A percentile compares a stretch with the other conserved stretches of the same genome.
Evolutionary conservation across 2,329 filamentous ascomycete species (phyloP).

Genomic region (Mycosphaerelloides madeirae): DNA sequence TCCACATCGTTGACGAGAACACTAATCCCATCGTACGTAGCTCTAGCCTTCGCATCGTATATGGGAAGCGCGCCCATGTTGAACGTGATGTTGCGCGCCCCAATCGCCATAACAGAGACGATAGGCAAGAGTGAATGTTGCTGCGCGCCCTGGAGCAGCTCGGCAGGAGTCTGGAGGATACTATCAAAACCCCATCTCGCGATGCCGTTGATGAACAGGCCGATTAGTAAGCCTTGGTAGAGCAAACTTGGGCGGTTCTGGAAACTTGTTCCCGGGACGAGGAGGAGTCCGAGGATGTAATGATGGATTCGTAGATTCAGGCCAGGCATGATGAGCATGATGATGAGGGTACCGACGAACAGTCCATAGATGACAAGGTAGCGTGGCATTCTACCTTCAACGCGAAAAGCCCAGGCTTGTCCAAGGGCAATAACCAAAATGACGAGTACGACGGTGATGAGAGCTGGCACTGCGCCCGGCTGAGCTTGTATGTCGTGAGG

Average conservation of each 20-base stretch:
- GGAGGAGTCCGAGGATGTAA: constrained; percentile 81
- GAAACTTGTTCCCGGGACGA: constrained; percentile 82
- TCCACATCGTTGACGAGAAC: constrained; percentile 84
- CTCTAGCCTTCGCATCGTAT: constrained; percentile 38
- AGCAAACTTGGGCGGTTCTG: constrained; percentile 79
- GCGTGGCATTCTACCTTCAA: constrained; percentile 72
- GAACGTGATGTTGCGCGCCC: constrained; percentile 61
- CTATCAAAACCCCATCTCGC: constrained; percentile 91
- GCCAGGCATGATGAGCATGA: constrained; percentile 67
- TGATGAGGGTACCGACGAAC: constrained; percentile 61
- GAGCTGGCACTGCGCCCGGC: constrained; percentile 77
- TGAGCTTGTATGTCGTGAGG: constrained; percentile 83
- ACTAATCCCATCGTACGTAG: constrained; percentile 66
- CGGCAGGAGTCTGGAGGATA: constrained; percentile 74
- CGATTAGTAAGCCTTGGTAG: constrained; percentile 85
- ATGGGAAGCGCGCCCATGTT: constrained; percentile 43
- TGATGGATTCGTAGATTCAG: constrained; percentile 88
- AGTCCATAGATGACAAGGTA: constrained; percentile 75
- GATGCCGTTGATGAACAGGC: constrained; percentile 89
- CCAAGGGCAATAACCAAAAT: constrained; percentile 64
- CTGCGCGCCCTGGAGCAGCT: constrained; percentile 56
- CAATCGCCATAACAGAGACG: constrained; percentile 40
- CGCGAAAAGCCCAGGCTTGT: constrained; percentile 80
- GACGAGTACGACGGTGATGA: constrained; percentile 70
- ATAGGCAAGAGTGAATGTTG: constrained; percentile 56